These are phyloP conservation scores for Talaromyces nanjingensis DNA, from an alignment of 495 filamentous ascomycete genomes.

Conservation along the genomic window DNA sequence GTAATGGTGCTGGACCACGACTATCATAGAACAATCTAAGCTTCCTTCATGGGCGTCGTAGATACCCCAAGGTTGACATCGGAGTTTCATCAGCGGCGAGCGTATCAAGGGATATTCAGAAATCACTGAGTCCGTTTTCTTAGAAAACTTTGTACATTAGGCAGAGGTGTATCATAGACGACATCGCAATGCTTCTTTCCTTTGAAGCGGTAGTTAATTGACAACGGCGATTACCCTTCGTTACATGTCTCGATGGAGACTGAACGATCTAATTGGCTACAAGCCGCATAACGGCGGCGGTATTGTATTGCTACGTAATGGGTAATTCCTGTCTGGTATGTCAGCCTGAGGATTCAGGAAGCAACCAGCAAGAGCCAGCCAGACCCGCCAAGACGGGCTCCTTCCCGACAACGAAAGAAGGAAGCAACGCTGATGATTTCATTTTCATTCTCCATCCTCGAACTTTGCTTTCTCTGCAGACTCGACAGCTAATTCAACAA, in stretches of 20 bases:
- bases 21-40: neutral
- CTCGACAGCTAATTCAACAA: neutral
- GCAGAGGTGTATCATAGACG: neutral
- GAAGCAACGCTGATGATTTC: neutral
- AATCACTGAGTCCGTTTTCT: neutral
- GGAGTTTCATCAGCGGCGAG: neutral
- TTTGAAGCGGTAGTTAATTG: neutral
- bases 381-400: neutral
- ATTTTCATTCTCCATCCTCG: neutral
- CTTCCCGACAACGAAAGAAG: neutral
- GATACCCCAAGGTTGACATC: neutral
- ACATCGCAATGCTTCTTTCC: neutral
- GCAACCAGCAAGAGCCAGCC: neutral
- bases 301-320: neutral
- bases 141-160: neutral
- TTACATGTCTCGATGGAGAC: neutral
- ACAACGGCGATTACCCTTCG: neutral
- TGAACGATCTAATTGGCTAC: neutral
- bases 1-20: neutral
- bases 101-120: neutral
- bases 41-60: neutral
- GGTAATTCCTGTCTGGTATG: neutral
- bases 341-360: neutral
- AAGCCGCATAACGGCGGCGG: neutral
- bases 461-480: neutral